Evolutionary conservation across 1,139 yeast genomes (phyloP).

Genomic region (Debaryomyces nepalensis): DNA sequence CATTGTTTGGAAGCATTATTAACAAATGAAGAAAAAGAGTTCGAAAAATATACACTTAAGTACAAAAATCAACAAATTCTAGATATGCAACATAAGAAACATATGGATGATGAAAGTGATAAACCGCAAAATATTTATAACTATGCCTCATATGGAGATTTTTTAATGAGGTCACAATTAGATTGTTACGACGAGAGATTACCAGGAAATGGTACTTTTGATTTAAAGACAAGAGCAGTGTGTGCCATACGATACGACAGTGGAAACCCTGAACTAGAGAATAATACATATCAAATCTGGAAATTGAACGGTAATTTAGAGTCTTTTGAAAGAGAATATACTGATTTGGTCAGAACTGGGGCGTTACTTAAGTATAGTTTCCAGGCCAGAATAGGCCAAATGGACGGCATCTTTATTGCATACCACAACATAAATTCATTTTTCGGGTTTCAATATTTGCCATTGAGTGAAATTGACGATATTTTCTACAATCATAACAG

Average conservation of each 20-base stretch:
- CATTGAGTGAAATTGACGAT: conserved; percentile 70
- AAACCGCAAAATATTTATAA: conserved; percentile 55
- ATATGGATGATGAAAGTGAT: conserved; percentile 23
- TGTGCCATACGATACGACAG: conserved; percentile 83
- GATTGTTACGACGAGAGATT: conserved; percentile 79
- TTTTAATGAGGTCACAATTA: conserved; percentile 86
- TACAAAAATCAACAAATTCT: conserved; percentile 13
- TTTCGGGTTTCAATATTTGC: conserved; percentile 90
- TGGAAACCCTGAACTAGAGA: conserved; percentile 58
- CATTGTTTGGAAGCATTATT: conserved; percentile 75
- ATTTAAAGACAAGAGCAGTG: conserved; percentile 89
- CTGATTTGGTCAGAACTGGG: conserved; percentile 72
- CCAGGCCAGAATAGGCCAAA: conserved; percentile 93
- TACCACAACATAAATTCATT: conserved; percentile 82
- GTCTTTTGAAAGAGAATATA: conserved; percentile 78
- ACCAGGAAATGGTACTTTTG: conserved; percentile 93
- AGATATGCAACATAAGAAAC: conserved; percentile 5
- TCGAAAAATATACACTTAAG: conserved; percentile 37
- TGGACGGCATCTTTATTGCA: conserved; percentile 95
- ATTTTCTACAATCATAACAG: conserved; percentile 31
- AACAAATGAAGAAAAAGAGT: conserved; percentile 59
- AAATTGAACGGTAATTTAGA: conserved; percentile 67
- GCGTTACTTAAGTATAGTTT: conserved; percentile 82
- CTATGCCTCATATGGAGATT: conserved; percentile 69
- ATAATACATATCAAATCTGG: conserved; percentile 68